These are phyloP conservation scores for Leucocoprinus leucothites DNA, from an alignment of 768 basidiomycete genomes.

Conservation along the genomic window DNA sequence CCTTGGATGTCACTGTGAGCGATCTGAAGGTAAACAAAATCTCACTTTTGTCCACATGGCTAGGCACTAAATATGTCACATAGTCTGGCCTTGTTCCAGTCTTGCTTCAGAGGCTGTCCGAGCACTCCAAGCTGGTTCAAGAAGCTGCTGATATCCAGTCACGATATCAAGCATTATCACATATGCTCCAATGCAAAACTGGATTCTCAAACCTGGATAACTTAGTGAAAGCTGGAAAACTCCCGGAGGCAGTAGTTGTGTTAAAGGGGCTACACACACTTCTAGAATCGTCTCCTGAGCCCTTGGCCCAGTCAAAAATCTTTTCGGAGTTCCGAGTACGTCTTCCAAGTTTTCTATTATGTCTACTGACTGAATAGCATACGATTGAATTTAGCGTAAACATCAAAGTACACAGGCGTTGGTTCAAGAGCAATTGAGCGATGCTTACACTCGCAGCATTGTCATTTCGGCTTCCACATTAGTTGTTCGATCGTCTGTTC, in stretches of 20 bases:
- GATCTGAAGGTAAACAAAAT: conserved; percentile 50
- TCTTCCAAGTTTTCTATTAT: conserved; percentile 8
- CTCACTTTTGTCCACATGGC: conserved; percentile 5
- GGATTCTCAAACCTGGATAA: conserved; percentile 41
- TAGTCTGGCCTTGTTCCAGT: conserved; percentile 70
- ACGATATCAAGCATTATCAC: conserved; percentile 46
- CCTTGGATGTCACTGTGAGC: conserved; percentile 47
- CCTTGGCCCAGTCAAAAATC: conserved; percentile 50
- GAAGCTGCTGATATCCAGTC: conserved; percentile 54
- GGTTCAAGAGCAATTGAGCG: conserved; percentile 67
- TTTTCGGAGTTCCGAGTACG: conserved; percentile 58
- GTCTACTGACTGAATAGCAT: background rate
- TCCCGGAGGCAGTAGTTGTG: conserved; percentile 59
- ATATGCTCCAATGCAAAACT: conserved; percentile 50
- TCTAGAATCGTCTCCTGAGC: conserved; percentile 45
- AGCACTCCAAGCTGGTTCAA: conserved; percentile 64
- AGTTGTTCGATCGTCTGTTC: conserved; percentile 48
- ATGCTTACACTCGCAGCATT: conserved; percentile 63
- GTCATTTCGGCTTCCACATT: conserved; percentile 47
- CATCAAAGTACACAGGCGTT: conserved; percentile 54
- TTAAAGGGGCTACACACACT: conserved; percentile 39
- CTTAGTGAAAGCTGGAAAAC: conserved; percentile 52
- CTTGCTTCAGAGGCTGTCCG: conserved; percentile 50
- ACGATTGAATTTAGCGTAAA: conserved; percentile 39
- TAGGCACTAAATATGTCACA: conserved; percentile 9